Base-by-base conservation (phyloP, 2,329 filamentous ascomycete genomes). In the Cladobotryum mycophilum region DNA sequence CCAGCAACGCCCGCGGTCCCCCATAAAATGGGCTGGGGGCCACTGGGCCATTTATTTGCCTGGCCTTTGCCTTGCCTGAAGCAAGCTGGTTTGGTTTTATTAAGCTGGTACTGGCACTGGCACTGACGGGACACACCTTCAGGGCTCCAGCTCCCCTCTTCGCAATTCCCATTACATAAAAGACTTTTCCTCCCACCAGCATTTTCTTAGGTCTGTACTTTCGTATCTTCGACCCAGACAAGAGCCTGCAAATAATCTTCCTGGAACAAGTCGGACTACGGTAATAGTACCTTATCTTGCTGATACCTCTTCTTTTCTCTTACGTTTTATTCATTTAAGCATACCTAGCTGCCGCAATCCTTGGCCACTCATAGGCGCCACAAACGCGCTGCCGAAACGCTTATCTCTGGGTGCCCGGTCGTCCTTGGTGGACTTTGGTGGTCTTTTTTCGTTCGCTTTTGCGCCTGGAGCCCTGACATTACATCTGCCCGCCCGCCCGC, bases 131-230 rank as follows among this genome's bases (percentile, higher is more conserved):
- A 30, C 25, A 30, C 25, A 30, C 25, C 25, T 30, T 30, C 25
- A 30, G 25, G 25, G 25, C 25, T 30, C 25, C 14, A n/a, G 36
- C 36, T 17, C 36, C 56, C 56, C 56, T 60, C 61, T 59, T 61
- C 51, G 51, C 61, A 65, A 64, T 66, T 67, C 60, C 64, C 63
- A 67, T 68, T 68, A 68, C 67, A 67, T 69, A 68, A 69, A 69
- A 68, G 58, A 64, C 62, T 56, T 64, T 64, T 58, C 60, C 58
- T 61, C 52, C 48, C 48, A 48, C 53, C 51, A 54, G 55, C 58
- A 56, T 57, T 54, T 53, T 51, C 51, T 47, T 54, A 50, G 44
- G 56, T 49, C 49, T 59, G 55, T 65, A 66, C 64, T 59, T 61
- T 53, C 61, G 61, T 64, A 66, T 64, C 59, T 61, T 53, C 40